Base-by-base conservation (phyloP, 1,284 basidiomycete species). In the Cystobasidium pallidum region DNA sequence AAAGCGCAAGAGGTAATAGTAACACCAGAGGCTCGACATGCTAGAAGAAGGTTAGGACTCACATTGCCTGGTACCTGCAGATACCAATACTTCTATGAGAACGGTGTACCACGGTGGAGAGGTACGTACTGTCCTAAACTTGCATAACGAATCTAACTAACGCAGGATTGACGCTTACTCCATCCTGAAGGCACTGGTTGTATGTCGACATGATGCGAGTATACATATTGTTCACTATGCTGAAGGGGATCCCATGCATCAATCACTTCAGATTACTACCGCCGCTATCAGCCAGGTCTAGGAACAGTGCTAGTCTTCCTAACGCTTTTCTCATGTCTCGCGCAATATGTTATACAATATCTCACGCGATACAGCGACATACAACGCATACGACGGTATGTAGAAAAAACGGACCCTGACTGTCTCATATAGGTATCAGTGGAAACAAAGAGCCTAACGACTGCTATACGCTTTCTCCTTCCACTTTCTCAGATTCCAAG, bases 241-340 rank as follows among this genome's bases (percentile, higher is more conserved):
- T 55, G n/a, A 64, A 36, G 7, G 2, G n/a, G 3, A 17, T 58
- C n/a, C 49, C 49, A 1, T 8, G 28, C 21, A 13, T 62, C 3
- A 26, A 65, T 11, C 2, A 13, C 88, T 28, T 88, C 87, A 57
- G 95, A 96, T 81, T 95, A 94, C 81, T 96, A 96, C 81, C 87
- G 90, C 41, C 88, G 94, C 73, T 97, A 90, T 85, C 86, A 94
- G 52, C 94, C 94, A 24, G 92, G 93, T 51, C 85, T 97, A 75
- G 86, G 87, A 73, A 86, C 86, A 39, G 93, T 94, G 36, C 74
- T 90, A 67, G 78, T 85, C 13, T 95, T 95, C 84, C 83, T 97
- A 78, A 83, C 85, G 4, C 74, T 89, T 55, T 81, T 94, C 47
- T 88, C 91, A 0, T 89, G 89, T 15, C 84, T 83, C 1, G 80